Percentiles rank a stretch among this genome's conserved stretches.
phyloP scores from a whole-genome alignment of 1,139 yeast genomes.

The Saccharomyces hybrid region DNA sequence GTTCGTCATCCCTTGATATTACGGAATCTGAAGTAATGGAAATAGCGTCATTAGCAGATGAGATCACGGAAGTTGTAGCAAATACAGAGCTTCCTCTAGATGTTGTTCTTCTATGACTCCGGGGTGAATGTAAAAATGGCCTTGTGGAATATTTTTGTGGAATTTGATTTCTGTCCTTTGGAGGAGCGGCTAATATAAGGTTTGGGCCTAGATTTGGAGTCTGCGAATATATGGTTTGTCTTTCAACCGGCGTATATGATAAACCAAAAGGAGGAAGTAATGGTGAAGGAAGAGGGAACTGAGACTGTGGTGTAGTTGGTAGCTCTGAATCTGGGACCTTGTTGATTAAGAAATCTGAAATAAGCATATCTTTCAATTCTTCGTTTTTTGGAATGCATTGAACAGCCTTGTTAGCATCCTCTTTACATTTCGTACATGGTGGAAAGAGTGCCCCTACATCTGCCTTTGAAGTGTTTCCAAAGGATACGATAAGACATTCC shows the following conservation, averaged over 20 bases:
- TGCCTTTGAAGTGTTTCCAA: slow-evolving; percentile 12
- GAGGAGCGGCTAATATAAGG: neutral
- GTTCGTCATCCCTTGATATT: slow-evolving; percentile 4
- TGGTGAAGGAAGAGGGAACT: neutral
- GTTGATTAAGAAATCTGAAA: slow-evolving; percentile 16
- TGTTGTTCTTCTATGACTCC: neutral
- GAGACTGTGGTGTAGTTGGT: neutral
- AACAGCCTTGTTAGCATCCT: slow-evolving; percentile 5
- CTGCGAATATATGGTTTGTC: neutral
- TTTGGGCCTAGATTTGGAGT: neutral
- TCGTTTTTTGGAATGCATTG: slow-evolving; percentile 27
- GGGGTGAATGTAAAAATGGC: neutral
- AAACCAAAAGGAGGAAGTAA: neutral
- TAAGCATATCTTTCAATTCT: slow-evolving; percentile 21
- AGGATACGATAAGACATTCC: slow-evolving; percentile 26
- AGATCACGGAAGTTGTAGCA: slow-evolving; percentile 11
- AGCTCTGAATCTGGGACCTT: slow-evolving; percentile 1
- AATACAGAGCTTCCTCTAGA: slow-evolving; percentile 11
- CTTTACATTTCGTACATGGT: slow-evolving; percentile 19
- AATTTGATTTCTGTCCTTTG: neutral
- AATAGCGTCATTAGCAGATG: slow-evolving; percentile 11
- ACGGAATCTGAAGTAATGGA: slow-evolving; percentile 4
- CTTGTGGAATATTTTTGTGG: neutral
- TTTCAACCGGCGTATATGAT: slow-evolving; percentile 5
- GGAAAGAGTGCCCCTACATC: slow-evolving; percentile 25